Base-by-base conservation (phyloP, 2,329 filamentous ascomycete species). In the Ophiostoma piceae region DNA sequence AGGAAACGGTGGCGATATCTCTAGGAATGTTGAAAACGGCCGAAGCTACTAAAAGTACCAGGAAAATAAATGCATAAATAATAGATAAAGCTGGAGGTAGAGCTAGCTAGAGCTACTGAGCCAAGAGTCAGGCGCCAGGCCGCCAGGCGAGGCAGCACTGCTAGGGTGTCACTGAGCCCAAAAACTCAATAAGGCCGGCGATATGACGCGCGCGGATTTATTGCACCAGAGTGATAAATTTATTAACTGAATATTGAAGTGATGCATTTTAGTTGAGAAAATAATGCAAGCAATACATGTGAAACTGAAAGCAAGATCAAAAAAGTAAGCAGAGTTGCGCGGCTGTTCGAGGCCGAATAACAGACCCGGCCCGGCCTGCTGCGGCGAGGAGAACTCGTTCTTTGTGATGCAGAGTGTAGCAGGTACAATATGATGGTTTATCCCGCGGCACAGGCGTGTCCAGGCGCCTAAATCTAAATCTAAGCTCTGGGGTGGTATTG, bases 201-300 rank as follows among this genome's bases (percentile, higher is more conserved):
- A 62, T 62, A 62, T 19, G 57, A 62, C 32, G 26, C 2, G 26
- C 57, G 22, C 57, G 57, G 57, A 62, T 19, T 62, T 62, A 62
- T 57, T 57, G 11, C 26, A 29, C 26, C 26, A 29, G 26, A 29
- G 26, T 29, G 2, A 29, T 29, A 29, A 1, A 29, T 29, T 29
- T 29, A 29, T 29, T 29, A 29, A 29, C 26, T 29, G 26, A 29
- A 29, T 2, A 29, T 29, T 29, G 26, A 29, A 29, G 26, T 29
- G 26, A 29, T 29, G 26, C 26, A 29, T 29, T 29, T 29, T 29
- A 29, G 26, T 29, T 29, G 26, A 29, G 26, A 29, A 29, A 29
- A 29, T 29, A 29, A 29, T 29, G 26, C 26, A 29, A 29, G 2
- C 26, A 29, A 29, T 29, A 29, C 26, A 29, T 29, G 26, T 29